phyloP scores from a whole-genome alignment of 2,329 filamentous ascomycete species.

The Cladosporium velox region DNA sequence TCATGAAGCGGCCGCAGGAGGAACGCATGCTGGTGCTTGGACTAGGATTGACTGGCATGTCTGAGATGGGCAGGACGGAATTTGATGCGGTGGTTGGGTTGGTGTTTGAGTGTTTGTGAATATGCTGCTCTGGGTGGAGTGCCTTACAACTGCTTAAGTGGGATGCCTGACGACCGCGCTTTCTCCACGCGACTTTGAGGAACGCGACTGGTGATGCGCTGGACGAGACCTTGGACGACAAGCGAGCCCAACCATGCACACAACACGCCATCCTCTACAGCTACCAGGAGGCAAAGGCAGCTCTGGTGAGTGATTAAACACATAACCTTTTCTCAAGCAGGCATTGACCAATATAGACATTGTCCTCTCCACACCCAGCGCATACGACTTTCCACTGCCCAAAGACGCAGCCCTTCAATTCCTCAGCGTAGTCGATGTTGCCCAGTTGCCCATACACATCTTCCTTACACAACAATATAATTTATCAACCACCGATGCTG shows the following conservation, averaged over 20 bases:
- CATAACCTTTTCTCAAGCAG: background rate
- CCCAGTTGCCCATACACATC: conserved; percentile 44
- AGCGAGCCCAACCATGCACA: conserved; percentile 1
- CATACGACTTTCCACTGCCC: background rate
- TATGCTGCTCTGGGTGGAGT: background rate
- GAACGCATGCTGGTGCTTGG: conserved; percentile 61
- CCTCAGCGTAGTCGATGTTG: conserved; percentile 43
- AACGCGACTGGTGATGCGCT: conserved; percentile 9
- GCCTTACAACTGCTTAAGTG: background rate
- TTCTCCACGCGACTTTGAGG: background rate
- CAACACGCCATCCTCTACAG: conserved; percentile 9
- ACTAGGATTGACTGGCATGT: conserved; percentile 53
- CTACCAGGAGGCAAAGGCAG: background rate
- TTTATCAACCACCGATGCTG: conserved; percentile 40
- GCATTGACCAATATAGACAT: conserved; percentile 6
- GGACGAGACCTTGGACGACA: background rate
- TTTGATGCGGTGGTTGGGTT: conserved; percentile 43
- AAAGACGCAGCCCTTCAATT: conserved; percentile 32
- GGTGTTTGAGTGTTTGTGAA: conserved; percentile 30
- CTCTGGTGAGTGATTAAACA: background rate
- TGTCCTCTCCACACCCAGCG: conserved; percentile 13
- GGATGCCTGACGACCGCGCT: conserved; percentile 9
- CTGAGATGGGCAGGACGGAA: conserved; percentile 38
- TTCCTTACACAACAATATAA: conserved; percentile 41
- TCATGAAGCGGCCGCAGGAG: conserved; percentile 67